Conservation (phyloP, 2,329 filamentous ascomycete genomes). For the Diaporthe amygdali region DNA sequence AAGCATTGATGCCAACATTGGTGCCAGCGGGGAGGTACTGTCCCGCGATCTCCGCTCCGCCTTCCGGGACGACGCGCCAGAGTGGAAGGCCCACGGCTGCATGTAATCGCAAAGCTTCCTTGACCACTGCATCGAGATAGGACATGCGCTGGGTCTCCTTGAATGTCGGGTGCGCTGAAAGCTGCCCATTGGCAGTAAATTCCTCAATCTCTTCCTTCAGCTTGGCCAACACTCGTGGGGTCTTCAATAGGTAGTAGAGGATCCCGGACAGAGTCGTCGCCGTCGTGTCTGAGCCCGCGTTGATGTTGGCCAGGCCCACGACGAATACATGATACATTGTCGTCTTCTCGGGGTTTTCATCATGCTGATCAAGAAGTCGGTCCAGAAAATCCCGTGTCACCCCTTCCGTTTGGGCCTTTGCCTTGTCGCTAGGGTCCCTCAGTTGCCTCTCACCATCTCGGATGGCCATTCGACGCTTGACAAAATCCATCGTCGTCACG, state of each 20-base stretch:
- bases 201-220: slow-evolving; percentile 32
- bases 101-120: slow-evolving; percentile 57
- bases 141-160: slow-evolving; percentile 47
- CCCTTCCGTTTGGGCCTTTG: neutral
- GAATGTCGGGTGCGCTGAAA: slow-evolving; percentile 34
- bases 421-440: neutral
- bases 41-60: slow-evolving; percentile 45
- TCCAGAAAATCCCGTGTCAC: slow-evolving; percentile 44
- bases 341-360: slow-evolving; percentile 46
- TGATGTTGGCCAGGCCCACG: slow-evolving; percentile 39
- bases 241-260: slow-evolving; percentile 49
- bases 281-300: slow-evolving; percentile 50
- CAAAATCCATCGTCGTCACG: slow-evolving; percentile 19
- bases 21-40: slow-evolving; percentile 18
- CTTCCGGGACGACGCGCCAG: slow-evolving; percentile 52
- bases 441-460: slow-evolving; percentile 11
- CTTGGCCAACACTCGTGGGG: slow-evolving; percentile 29
- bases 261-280: slow-evolving; percentile 50
- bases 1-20: slow-evolving; percentile 23
- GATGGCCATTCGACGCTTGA: slow-evolving; percentile 12
- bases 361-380: slow-evolving; percentile 45
- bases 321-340: slow-evolving; percentile 40
- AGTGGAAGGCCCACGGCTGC: slow-evolving; percentile 53
- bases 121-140: slow-evolving; percentile 59
- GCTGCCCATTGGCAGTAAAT: slow-evolving; percentile 16